A percentile compares a stretch with the other conserved stretches of the same genome.
phyloP scores from a whole-genome alignment of 139 green algal genomes.

The Chlorella sorokiniana region DNA sequence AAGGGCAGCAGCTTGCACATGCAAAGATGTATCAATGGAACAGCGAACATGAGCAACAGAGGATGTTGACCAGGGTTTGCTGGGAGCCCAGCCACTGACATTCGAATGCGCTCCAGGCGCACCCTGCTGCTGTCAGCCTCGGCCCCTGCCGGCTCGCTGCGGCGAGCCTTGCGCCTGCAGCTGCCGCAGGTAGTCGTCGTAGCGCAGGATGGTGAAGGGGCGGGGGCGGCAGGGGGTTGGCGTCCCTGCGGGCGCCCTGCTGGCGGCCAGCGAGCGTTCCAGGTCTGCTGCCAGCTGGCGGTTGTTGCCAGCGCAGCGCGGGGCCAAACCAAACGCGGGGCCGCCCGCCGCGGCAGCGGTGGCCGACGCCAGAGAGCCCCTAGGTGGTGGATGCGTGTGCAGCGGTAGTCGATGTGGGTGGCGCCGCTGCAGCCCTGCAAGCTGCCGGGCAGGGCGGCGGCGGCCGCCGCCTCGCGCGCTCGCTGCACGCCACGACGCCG shows the following conservation, averaged over 20 bases:
- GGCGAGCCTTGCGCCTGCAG: background rate
- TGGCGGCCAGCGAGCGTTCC: too few species aligned
- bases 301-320: background rate
- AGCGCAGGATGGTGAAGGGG: background rate
- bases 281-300: background rate
- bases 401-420: slow-evolving; percentile 14
- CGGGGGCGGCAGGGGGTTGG: background rate
- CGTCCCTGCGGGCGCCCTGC: too few species aligned
- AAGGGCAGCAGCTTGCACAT: too few species aligned
- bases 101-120: too few species aligned
- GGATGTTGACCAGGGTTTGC: too few species aligned
- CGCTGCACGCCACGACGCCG: background rate
- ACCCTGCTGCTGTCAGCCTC: background rate
- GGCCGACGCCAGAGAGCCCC: background rate
- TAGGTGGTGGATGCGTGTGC: background rate
- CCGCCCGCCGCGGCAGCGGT: background rate
- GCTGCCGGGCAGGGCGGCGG: background rate
- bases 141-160: background rate
- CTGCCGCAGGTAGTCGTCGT: slow-evolving; percentile 1
- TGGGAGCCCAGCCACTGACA: too few species aligned
- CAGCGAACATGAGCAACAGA: too few species aligned
- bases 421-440: background rate
- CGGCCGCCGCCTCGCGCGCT: background rate
- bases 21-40: too few species aligned
- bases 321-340: background rate